Conservation (phyloP, 2,329 filamentous ascomycete species). For the Cercospora berteroae region DNA sequence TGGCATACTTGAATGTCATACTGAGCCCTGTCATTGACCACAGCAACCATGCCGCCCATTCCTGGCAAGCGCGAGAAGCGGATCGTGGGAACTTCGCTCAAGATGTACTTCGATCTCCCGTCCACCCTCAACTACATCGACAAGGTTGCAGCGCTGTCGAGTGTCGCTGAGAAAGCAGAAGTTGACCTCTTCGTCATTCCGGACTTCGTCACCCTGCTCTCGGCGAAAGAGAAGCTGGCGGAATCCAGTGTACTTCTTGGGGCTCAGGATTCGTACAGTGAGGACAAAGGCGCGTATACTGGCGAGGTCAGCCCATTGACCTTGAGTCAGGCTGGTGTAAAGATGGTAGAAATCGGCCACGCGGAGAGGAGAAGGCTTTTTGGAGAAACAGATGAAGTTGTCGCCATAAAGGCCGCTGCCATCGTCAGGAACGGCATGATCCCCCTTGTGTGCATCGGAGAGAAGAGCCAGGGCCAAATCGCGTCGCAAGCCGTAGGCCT, state of each 20-base stretch:
- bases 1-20: not conserved
- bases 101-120: constrained; percentile 74
- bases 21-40: not conserved
- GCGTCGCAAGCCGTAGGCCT: constrained; percentile 52
- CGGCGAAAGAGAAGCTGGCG: constrained; percentile 48
- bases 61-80: constrained; percentile 50
- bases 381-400: constrained; percentile 67
- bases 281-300: constrained; percentile 70
- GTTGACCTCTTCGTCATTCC: constrained; percentile 75
- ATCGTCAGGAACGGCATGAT: constrained; percentile 67
- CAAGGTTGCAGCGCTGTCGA: constrained; percentile 44
- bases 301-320: constrained; percentile 72
- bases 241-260: constrained; percentile 60
- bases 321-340: constrained; percentile 65
- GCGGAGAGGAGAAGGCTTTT: constrained; percentile 73
- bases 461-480: constrained; percentile 53
- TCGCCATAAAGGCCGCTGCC: constrained; percentile 68
- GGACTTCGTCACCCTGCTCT: constrained; percentile 68
- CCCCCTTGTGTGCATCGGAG: constrained; percentile 78
- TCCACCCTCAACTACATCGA: constrained; percentile 55
- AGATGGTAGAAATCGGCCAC: constrained; percentile 75
- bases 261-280: constrained; percentile 72
- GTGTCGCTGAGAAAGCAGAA: constrained; percentile 55
- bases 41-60: constrained; percentile 35
- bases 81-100: constrained; percentile 70